Base-by-base conservation (phyloP, 495 filamentous ascomycete species). In the Penicillium diatomitis region DNA sequence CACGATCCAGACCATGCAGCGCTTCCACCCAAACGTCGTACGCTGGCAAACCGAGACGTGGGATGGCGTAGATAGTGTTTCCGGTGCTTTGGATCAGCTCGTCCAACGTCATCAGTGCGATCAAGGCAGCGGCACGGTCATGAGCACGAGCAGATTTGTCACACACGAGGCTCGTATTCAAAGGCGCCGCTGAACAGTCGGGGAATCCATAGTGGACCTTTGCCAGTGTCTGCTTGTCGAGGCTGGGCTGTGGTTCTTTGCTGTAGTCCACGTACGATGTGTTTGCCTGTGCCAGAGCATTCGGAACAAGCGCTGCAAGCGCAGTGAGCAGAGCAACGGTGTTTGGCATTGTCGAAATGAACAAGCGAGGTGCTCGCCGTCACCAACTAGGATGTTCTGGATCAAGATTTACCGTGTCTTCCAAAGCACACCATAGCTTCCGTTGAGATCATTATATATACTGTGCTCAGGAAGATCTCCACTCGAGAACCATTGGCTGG, bases 1-100 rank as follows among this genome's bases (percentile, higher is more conserved):
- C 78, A 4, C 75, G 58, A 35, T 71, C 78, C 0, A 85, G 58
- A 4, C 81, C 81, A 59, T 85, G 81, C 2, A 85, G 68, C 4
- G 76, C 77, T 59, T 71, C 68, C 30, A 49, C 64, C 68, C 68
- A 71, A 2, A 69, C 64, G n/a, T 69, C 54, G 52, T 84, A 84
- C 0, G 61, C 41, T 0, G 79, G 79, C 2, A 84, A 60, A 1
- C 79, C 79, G 4, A 85, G 60, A 5, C 80, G 67, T 8, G 78
- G 71, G 27, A 81, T 79, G 0, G 79, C 78, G 0, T 74, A 74
- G 9, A 68, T 70, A 3, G 63, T 68, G 46, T 77, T 81, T 32
- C 72, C 71, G 4, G 78, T 79, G 50, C 78, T 79, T 35, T 77
- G 78, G 28, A 80, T 70, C 32, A 81, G 74, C 56, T 84, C 79